Evolutionary conservation across 352 stramenopile species (phyloP), one percentile per base, ranked within the genome.

Genomic region (Phytophthora chlamydospora): DNA sequence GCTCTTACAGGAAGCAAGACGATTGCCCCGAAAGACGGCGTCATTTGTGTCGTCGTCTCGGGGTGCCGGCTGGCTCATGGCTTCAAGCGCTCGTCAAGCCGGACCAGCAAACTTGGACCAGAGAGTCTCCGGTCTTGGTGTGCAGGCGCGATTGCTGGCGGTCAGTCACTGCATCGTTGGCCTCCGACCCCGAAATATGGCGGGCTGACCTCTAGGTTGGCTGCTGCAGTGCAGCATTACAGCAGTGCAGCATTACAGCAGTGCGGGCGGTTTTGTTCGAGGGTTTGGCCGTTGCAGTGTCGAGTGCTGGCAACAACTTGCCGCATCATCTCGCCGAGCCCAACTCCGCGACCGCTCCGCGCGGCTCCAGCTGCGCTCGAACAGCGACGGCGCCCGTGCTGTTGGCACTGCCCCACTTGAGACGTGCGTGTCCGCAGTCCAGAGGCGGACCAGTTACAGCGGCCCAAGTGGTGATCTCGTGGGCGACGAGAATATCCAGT

Each of bases 401-500:
- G 33, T 50, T 19, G 27, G 34, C 16, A 24, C 14, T 39, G 36
- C 45, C 27, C 13, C 27, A 14, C 43, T 24, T 52, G 44, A 40
- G 44, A 39, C 16, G 32, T 39, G 32, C 32, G 12, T 27, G 21
- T 41, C 31, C 4, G 34, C 21, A 43, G 47, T 38, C 24, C 47
- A 55, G 47, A 19, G 8, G 7, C 11, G 21, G 21, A 12, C 11
- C 19, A 27, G 33, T 55, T 65, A 59, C 47, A 47, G n/a, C 39
- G 6, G n/a, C 14, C 35, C 27, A 16, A 54, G 48, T 64, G 45
- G 54, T 61, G 34, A 63, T 42, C 52, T 43, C 52, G 45, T 58
- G 16, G 16, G 32, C 46, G 34, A 27, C 21, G n/a, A 57, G 52
- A 72, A 54, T 58, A 73, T 68, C 51, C 58, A 73, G 64, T 66